A percentile compares a stretch with the other conserved stretches of the same genome.
Conservation (phyloP, 306 rosid genomes). For the Betula pendula region DNA sequence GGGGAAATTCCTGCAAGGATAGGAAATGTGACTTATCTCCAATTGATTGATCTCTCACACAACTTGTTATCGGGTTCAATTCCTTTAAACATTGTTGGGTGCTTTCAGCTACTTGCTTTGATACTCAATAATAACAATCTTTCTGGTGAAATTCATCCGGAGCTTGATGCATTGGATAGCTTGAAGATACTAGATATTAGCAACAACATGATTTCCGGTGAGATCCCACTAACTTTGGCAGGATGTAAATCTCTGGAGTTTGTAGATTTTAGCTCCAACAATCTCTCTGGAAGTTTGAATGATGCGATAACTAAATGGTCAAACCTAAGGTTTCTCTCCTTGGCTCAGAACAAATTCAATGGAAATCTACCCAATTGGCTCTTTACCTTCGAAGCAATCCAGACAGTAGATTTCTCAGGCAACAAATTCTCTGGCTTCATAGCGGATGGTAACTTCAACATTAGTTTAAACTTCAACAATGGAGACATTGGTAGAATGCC, state of each 20-base stretch:
- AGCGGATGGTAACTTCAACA: slow-evolving; percentile 78
- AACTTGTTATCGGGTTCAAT: slow-evolving; percentile 83
- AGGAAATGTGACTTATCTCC: slow-evolving; percentile 92
- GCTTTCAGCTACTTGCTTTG: slow-evolving; percentile 94
- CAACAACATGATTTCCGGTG: slow-evolving; percentile 88
- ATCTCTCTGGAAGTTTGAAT: slow-evolving; percentile 88
- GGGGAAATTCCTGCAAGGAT: slow-evolving; percentile 94
- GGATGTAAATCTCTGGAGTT: slow-evolving; percentile 95
- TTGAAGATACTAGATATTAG: slow-evolving; percentile 91
- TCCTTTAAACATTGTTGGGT: slow-evolving; percentile 90
- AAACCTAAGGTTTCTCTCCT: slow-evolving; percentile 83
- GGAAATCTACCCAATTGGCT: slow-evolving; percentile 91
- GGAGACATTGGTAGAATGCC: slow-evolving; percentile 28
- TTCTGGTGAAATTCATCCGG: slow-evolving; percentile 95
- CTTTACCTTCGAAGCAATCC: slow-evolving; percentile 68
- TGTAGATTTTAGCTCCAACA: slow-evolving; percentile 89
- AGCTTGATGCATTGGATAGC: slow-evolving; percentile 93
- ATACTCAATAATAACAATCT: slow-evolving; percentile 83
- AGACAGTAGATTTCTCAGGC: slow-evolving; percentile 79
- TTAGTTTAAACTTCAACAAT: slow-evolving; percentile 48
- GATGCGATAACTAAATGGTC: slow-evolving; percentile 95
- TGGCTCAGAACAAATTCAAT: slow-evolving; percentile 72
- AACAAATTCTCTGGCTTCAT: slow-evolving; percentile 88
- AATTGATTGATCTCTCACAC: slow-evolving; percentile 94
- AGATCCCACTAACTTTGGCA: slow-evolving; percentile 90